phyloP scores from a whole-genome alignment of 805 yeast genomes.

The Sugiyamaella valdiviana region DNA sequence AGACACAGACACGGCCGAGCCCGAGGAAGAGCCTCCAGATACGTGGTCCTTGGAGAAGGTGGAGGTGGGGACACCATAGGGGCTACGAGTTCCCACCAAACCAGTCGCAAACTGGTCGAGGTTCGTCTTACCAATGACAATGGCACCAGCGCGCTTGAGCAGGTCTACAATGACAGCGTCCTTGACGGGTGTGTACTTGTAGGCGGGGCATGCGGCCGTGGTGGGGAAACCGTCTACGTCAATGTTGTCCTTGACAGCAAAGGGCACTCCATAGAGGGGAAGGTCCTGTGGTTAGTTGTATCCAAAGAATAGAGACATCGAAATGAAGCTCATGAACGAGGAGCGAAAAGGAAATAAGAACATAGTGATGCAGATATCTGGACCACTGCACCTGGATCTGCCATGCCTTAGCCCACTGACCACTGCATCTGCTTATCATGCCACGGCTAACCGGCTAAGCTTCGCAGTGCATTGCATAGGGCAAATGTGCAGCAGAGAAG shows the following conservation, averaged over 20 bases:
- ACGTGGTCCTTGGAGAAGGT: conserved; percentile 74
- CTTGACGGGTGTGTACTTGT: conserved; percentile 54
- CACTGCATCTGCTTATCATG: neutral
- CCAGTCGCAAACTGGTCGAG: conserved; percentile 98
- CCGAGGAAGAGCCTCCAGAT: conserved; percentile 93
- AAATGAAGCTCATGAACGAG: neutral
- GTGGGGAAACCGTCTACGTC: conserved; percentile 78
- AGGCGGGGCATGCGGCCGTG: conserved; percentile 94
- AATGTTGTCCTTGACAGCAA: conserved; percentile 91
- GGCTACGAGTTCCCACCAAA: conserved; percentile 89
- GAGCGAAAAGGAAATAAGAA: neutral
- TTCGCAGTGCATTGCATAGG: neutral
- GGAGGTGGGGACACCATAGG: conserved; percentile 84
- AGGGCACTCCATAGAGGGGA: conserved; percentile 88
- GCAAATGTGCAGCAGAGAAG: too few relatives aligned
- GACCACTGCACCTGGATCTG: neutral
- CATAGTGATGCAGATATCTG: neutral
- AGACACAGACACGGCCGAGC: conserved; percentile 89
- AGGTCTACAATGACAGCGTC: conserved; percentile 73
- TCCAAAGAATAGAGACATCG: neutral
- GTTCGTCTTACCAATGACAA: conserved; percentile 88
- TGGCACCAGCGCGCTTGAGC: conserved; percentile 87
- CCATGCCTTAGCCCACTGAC: too few relatives aligned
- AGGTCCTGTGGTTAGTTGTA: conserved; percentile 18
- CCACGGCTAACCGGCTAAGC: neutral